phyloP scores from a whole-genome alignment of 163 green algal genomes.

The Chlamydomonas reinhardtii region DNA sequence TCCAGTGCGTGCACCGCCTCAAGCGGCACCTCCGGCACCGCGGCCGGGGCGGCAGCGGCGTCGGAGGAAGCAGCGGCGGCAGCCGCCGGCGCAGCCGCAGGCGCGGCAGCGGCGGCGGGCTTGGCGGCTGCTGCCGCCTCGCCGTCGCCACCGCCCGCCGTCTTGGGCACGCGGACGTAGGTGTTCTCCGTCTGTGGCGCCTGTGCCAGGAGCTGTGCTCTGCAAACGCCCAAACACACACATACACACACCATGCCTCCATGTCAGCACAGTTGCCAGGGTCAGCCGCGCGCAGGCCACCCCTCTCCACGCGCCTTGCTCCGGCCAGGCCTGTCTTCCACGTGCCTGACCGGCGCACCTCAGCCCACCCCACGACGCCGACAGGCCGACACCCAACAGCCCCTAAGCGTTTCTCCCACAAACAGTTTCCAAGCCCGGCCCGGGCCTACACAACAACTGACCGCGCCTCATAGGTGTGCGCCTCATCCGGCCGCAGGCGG shows the following conservation, averaged over 20 bases:
- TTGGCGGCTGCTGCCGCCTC: neutral
- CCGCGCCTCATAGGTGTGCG: conserved; percentile 33
- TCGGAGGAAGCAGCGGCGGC: conserved; percentile 27
- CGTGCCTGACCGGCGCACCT: too few species aligned
- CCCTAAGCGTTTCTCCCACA: too few species aligned
- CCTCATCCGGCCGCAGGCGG: conserved; percentile 69
- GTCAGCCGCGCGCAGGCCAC: too few species aligned
- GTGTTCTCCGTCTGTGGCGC: conserved; percentile 62
- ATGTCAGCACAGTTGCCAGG: too few species aligned
- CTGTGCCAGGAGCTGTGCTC: conserved; percentile 42
- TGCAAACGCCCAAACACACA: neutral
- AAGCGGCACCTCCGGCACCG: neutral
- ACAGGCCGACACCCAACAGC: too few species aligned
- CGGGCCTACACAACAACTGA: too few species aligned
- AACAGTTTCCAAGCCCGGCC: too few species aligned
- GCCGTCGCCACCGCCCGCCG: neutral
- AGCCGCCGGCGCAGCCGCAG: neutral
- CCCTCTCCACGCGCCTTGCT: too few species aligned
- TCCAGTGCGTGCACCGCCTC: conserved; percentile 87
- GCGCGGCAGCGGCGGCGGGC: neutral
- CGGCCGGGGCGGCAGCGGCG: conserved; percentile 1
- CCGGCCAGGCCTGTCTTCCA: too few species aligned
- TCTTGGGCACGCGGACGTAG: conserved; percentile 61
- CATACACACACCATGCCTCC: too few species aligned
- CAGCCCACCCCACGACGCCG: too few species aligned